Percentiles rank a stretch among this genome's conserved stretches.
Evolutionary conservation across 371 early-diverging fungal genomes (phyloP).

Genomic region (Saksenaea oblongispora): DNA sequence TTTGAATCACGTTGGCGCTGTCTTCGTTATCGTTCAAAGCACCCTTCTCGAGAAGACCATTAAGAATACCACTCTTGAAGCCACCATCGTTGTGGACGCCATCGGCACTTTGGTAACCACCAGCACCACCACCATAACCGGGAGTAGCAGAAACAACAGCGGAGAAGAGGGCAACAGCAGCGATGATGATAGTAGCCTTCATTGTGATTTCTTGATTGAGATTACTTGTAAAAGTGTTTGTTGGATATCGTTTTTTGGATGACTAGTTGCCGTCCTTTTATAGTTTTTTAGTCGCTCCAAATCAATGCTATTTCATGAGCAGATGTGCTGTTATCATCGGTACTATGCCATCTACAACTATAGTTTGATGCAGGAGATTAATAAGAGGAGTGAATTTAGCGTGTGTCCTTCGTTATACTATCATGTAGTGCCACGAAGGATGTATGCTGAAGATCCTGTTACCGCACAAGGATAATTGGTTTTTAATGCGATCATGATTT

Average conservation of each 20-base stretch:
- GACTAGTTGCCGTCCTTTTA: neutral
- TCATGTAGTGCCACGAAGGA: too few species aligned
- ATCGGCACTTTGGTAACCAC: neutral
- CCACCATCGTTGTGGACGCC: neutral
- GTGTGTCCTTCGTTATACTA: too few species aligned
- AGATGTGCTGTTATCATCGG: too few species aligned
- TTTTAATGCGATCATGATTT: too few species aligned
- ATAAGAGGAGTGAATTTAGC: too few species aligned
- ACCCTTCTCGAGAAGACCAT: neutral
- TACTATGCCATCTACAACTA: too few species aligned
- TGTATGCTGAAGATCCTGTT: too few species aligned
- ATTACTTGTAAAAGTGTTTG: neutral
- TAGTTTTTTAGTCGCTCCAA: neutral
- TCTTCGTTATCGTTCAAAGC: neutral
- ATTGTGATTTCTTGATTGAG: slow-evolving; percentile 4
- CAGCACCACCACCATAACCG: slow-evolving; percentile 3
- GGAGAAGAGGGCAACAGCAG: slow-evolving; percentile 7
- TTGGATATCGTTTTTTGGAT: neutral
- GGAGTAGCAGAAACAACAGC: slow-evolving; percentile 8
- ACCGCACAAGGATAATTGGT: too few species aligned
- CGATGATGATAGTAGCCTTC: slow-evolving; percentile 9
- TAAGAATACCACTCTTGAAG: neutral
- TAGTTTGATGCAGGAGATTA: too few species aligned
- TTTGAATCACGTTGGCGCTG: neutral
- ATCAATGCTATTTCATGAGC: too few species aligned